Evolutionary conservation across 2,329 filamentous ascomycete species (phyloP), one percentile per base, ranked within the genome.

Genomic region (Apiospora malaysiana): DNA sequence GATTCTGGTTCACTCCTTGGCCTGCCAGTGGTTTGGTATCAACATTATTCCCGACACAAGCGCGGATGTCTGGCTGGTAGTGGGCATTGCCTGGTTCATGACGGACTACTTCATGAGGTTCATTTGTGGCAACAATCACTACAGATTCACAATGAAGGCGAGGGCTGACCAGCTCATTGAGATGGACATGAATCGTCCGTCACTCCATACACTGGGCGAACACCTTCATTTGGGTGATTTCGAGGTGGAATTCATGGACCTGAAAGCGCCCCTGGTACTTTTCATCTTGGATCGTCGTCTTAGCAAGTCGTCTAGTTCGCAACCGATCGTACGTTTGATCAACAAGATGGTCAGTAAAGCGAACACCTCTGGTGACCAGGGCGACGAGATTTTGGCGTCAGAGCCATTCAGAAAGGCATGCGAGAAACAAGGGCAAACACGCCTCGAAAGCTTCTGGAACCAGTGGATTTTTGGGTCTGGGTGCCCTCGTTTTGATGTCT

Each of bases 251-350:
- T 98, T 99, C 74, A 92, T 99, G 87, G 88, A 91, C 21, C 85
- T 98, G 69, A 99, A 99, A 81, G 93, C 95, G 2, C 91, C 95
- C 0, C 85, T 98, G 27, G 94, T 99, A 5, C 87, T 99, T 18
- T 98, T 95, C 79, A 97, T 98, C 68, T 88, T 99, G 8, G 96
- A 99, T 79, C 94, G 95, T 76, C 90, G 96, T 51, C 88, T 99
- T 66, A 91, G 94, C 70, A 99, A 99, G 81, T 92, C 93, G 16
- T 95, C 93, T 71, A 94, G 94, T 47, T 93, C 94, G 65, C 90
- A 91, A 56, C 96, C 95, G 9, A 89, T 98, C 72, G 91, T 92
- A 66, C 91, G 95, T 47, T 94, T 97, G 72, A 91, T 99, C 72
- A 94, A 92, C 69, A 93, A 93, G 73, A 89, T 98, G 70, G 91